Base-by-base conservation (phyloP, 2,329 filamentous ascomycete genomes). In the Pseudogymnoascus destructans region DNA sequence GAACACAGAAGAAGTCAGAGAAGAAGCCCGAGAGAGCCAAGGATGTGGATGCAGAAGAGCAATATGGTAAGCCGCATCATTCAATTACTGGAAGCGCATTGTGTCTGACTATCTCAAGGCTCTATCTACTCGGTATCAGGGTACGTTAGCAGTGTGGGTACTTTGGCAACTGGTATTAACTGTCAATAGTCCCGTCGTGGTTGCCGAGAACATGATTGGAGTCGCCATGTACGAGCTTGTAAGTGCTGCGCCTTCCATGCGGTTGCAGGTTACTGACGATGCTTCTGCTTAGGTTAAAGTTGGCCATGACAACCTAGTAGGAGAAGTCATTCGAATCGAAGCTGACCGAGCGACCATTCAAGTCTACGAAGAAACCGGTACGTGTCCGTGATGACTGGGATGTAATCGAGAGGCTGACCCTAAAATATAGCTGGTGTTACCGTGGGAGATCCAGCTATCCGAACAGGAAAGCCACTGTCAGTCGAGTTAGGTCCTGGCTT, bases 161-260 rank as follows among this genome's bases (percentile, higher is more conserved):
- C 58, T 32, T 11, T 46, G 13, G 23, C 35, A 32, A 25, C 35
- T 56, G 59, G 57, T 59, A 61, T 63, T 68, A 46, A 66, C 56
- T n/a, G n/a, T 58, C 15, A 17, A 38, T 64, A 85, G 88, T 66
- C 93, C 93, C 70, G 93, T 98, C 78, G 86, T 98, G 68, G 82
- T 98, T 67, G 93, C 92, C 71, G 92, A 97, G 78, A 85, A 96
- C 75, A 95, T 98, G 91, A 89, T 92, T 70, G 93, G 93, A 73
- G 93, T 93, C 80, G 91, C 93, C 73, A 98, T 98, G 93, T 96
- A 97, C 83, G 93, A 98, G 77, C 80, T 98, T 77, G 90, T 90
- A 79, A 67, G 46, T 52, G n/a, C 9, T n/a, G 15, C n/a, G 4
- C 10, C 13, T 13, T 83, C 73, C 58, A 60, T 21, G 27, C 58